Conservation (phyloP, 441 rosid species). For the Dalechampia spathulata region DNA sequence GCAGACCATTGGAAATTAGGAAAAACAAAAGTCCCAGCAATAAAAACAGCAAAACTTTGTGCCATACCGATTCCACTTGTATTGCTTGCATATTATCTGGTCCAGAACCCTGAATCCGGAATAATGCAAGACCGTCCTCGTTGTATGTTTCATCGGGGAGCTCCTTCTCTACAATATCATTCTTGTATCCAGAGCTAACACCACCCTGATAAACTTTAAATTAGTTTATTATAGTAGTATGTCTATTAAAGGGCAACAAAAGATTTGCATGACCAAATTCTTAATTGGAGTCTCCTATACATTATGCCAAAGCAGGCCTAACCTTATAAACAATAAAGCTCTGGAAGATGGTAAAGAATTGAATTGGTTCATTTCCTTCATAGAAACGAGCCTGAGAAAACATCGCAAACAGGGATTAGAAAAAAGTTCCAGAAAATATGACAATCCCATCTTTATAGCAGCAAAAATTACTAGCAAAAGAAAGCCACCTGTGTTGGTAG, state of each 20-base stretch:
- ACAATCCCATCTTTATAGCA: slow-evolving; percentile 9
- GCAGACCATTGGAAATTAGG: too few relatives aligned
- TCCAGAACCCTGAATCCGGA: slow-evolving; percentile 93
- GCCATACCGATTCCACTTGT: slow-evolving; percentile 90
- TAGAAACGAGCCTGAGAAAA: slow-evolving; percentile 61
- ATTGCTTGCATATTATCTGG: slow-evolving; percentile 99
- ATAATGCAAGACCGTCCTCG: slow-evolving; percentile 67
- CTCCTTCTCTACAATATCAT: slow-evolving; percentile 58
- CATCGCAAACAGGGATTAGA: slow-evolving; percentile 16
- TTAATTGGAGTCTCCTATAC: background rate
- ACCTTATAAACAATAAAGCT: slow-evolving; percentile 91
- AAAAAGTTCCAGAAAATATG: background rate
- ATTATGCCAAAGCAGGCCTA: slow-evolving; percentile 14
- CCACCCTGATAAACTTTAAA: slow-evolving; percentile 62
- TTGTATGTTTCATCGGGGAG: slow-evolving; percentile 70
- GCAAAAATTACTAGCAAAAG: slow-evolving; percentile 10
- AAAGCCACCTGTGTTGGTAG: slow-evolving; percentile 65
- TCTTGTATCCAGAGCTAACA: slow-evolving; percentile 74
- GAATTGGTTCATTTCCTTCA: slow-evolving; percentile 91
- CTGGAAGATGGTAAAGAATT: slow-evolving; percentile 88
- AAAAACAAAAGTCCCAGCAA: too few relatives aligned
- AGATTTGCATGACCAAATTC: background rate
- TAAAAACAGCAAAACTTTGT: too few relatives aligned
- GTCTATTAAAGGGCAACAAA: background rate
- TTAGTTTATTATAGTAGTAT: slow-evolving; percentile 14